Conservation (phyloP, 306 rosid species). For the Cucurbita maxima region DNA sequence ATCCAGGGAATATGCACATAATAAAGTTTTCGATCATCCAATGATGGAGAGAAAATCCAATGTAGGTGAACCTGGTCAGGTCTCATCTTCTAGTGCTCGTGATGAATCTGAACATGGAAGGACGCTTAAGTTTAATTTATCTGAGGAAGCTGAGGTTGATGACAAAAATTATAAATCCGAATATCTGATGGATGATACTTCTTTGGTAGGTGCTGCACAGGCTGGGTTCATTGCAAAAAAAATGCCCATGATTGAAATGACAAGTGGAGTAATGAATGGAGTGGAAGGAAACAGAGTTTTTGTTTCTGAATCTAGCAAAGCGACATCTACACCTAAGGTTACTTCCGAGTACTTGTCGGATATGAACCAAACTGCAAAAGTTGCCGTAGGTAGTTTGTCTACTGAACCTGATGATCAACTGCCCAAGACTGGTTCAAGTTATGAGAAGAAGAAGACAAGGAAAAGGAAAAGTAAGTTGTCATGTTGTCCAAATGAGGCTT, state of each 20-base stretch:
- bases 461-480: constrained; percentile 21
- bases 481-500: constrained; percentile 9
- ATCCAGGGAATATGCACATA: constrained; percentile 10
- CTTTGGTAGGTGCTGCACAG: constrained; percentile 23
- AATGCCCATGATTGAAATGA: constrained; percentile 18
- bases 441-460: constrained; percentile 10
- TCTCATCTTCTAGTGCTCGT: constrained; percentile 9
- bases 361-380: constrained; percentile 21
- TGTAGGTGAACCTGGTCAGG: constrained; percentile 5
- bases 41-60: constrained; percentile 4
- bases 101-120: constrained; percentile 12
- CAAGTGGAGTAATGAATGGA: constrained; percentile 2
- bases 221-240: constrained; percentile 13
- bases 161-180: constrained; percentile 6
- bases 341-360: constrained; percentile 18
- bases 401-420: constrained; percentile 17
- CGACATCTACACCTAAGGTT: constrained; percentile 14
- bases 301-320: constrained; percentile 14
- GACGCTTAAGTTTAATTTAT: constrained; percentile 7
- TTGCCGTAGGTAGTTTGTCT: constrained; percentile 13
- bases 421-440: constrained; percentile 8
- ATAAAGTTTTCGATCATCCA: constrained; percentile 10
- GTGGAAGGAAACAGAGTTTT: constrained; percentile 15
- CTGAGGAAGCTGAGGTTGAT: constrained; percentile 16
- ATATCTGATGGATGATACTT: constrained; percentile 3